phyloP scores from a whole-genome alignment of 768 basidiomycete genomes.

The Mycena indigotica region DNA sequence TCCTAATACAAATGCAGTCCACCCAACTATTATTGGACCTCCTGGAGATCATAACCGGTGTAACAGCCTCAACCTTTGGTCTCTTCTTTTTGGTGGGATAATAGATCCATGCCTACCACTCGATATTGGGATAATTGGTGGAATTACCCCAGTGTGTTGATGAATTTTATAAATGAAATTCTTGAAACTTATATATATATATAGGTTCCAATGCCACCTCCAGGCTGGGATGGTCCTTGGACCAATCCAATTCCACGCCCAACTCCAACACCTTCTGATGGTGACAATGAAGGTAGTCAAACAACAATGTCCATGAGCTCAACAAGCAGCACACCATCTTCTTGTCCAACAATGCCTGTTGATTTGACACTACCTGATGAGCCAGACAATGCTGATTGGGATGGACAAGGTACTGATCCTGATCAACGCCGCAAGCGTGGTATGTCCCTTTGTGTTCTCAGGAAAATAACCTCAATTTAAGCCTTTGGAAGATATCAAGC shows the following conservation, averaged over 20 bases:
- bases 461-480: not conserved
- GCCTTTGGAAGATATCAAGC: not conserved
- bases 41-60: constrained; percentile 11
- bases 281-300: not conserved
- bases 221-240: constrained; percentile 9
- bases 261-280: not conserved
- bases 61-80: constrained; percentile 1
- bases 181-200: not conserved
- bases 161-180: not conserved
- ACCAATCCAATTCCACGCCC: constrained; percentile 4
- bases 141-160: not conserved
- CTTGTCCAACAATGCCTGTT: constrained; percentile 3
- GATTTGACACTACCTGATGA: constrained; percentile 8
- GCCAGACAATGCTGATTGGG: constrained; percentile 11
- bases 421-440: not conserved
- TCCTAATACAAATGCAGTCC: not conserved
- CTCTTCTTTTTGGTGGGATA: not conserved
- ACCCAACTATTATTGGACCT: not conserved
- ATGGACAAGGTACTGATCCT: constrained; percentile 3
- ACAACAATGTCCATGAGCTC: not conserved
- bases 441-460: too few species aligned
- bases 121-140: constrained; percentile 11
- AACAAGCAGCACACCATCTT: not conserved
- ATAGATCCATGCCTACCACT: constrained; percentile 6
- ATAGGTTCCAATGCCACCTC: not conserved